Evolutionary conservation across 164 flowering plant species (phyloP), one percentile per base, ranked within the genome.

Genomic region (Sextonia rubra): DNA sequence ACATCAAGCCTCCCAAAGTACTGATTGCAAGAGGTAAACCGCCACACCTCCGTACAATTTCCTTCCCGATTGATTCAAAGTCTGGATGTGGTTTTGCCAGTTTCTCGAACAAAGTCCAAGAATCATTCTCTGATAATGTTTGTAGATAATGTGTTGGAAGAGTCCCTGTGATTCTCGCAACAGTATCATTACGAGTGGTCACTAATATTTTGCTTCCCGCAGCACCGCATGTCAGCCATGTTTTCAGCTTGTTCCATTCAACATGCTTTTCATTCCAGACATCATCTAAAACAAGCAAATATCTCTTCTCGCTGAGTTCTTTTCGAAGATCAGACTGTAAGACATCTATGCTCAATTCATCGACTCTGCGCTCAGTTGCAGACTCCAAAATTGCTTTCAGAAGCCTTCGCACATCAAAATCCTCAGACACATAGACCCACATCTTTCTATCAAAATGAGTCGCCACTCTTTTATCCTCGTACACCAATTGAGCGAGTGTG

Each of bases 201-300:
- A 73, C 61, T 30, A 77, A 2, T 18, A 72, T 27, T 64, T 47
- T 72, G 26, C 74, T 72, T 24, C 74, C 74, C 23, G 20, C 24
- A 32, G 5, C 11, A 0, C 47, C 58, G 25, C 20, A 32, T 47
- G 8, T 71, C 4, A 72, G 26, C 2, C 25, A 14, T 20, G 12
- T 48, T 26, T 24, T 25, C 47, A 72, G 22, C 2, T 2, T 15
- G 22, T 62, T 25, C 68, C 68, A 72, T 20, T 72, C 74, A 48
- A 47, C 48, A n/a, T n/a, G n/a, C n/a, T n/a, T n/a, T n/a, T n/a
- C n/a, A n/a, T n/a, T n/a, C 74, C 74, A 72, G 1, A 72, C 74
- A 63, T 72, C 74, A 49, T 72, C 74, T 12, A 72, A 27, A 37
- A 72, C 68, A 2, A 72, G 68, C 27, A 72, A 72, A 64, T 37